Evolutionary conservation across 73 alveolate species (phyloP).

Genomic region (Symbiodinium natans): DNA sequence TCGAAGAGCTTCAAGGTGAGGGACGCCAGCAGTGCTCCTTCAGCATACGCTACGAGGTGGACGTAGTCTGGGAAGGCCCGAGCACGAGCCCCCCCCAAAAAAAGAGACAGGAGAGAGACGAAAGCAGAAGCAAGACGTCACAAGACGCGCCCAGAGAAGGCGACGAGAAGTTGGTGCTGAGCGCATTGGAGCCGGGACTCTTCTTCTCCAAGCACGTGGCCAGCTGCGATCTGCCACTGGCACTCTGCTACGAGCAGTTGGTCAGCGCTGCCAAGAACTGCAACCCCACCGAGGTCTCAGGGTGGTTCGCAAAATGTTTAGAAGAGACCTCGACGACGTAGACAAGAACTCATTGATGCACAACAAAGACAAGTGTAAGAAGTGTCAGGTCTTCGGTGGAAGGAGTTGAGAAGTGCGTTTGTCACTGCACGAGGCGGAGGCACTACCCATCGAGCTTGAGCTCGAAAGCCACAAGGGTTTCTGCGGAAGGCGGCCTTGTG

Average conservation of each 20-base stretch:
- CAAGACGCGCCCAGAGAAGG: neutral
- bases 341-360: no score
- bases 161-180: neutral
- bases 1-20: slow-evolving; percentile 53
- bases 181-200: neutral
- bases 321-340: no score
- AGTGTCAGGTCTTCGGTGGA: no score
- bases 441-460: slow-evolving; percentile 71
- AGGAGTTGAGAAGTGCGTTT: neutral
- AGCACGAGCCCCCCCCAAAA: neutral
- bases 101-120: neutral
- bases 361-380: no score
- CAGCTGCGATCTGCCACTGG: slow-evolving; percentile 49
- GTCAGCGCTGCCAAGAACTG: slow-evolving; percentile 57
- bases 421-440: no score
- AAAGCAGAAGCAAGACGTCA: neutral
- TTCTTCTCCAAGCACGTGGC: slow-evolving; percentile 8
- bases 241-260: slow-evolving; percentile 69
- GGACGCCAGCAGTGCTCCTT: slow-evolving; percentile 29
- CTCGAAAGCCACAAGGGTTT: slow-evolving; percentile 23
- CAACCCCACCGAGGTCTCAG: slow-evolving; percentile 57
- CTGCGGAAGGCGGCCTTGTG: neutral
- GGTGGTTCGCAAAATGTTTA: no score
- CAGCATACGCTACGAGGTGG: slow-evolving; percentile 81
- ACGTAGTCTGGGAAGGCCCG: slow-evolving; percentile 80